Evolutionary conservation across 106 monocot species (phyloP), one percentile per base, ranked within the genome.

Genomic region (Acanthochlamys bracteata): DNA sequence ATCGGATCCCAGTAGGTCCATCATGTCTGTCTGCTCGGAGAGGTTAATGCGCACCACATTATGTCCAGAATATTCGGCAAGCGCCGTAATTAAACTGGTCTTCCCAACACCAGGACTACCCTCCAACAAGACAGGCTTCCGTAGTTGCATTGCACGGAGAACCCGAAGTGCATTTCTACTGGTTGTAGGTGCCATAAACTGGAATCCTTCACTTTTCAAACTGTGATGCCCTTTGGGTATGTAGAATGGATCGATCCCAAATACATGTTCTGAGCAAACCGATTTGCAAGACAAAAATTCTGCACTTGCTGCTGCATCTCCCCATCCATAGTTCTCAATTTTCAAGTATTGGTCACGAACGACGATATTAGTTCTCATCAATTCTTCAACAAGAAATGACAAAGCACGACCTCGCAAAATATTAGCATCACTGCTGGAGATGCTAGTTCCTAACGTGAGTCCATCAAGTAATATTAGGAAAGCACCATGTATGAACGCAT

Each of bases 11-110:
- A 98, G 67, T 8, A 98, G 79, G 71, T 98, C 96, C 96, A 98
- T 91, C 96, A 98, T 85, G 71, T 98, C 96, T 24, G 91, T 98
- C 96, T 96, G 96, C 61, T 98, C 96, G 66, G 91, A 98, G 22
- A 98, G 88, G 46, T 98, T 98, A 42, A 98, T 98, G 47, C 96
- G 71, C 23, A 98, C 96, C 39, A 91, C 88, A 69, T 45, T 68
- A 70, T 98, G 87, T 20, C 96, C 91, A 67, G 96, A 98, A 75
- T 85, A 81, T 79, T 69, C 76, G 47, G 85, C 96, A 65, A 98
- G 74, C 57, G 96, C 96, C 71, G 83, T 68, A 53, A 98, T 72
- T 69, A 98, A 73, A 66, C 96, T 98, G 19, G 96, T 98, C 72
- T 98, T 98, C 17, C 96, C 96, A 64, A 98, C 91, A 45, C 96